phyloP scores from a whole-genome alignment of 2,329 filamentous ascomycete species.

The Pyrenochaeta sp. region DNA sequence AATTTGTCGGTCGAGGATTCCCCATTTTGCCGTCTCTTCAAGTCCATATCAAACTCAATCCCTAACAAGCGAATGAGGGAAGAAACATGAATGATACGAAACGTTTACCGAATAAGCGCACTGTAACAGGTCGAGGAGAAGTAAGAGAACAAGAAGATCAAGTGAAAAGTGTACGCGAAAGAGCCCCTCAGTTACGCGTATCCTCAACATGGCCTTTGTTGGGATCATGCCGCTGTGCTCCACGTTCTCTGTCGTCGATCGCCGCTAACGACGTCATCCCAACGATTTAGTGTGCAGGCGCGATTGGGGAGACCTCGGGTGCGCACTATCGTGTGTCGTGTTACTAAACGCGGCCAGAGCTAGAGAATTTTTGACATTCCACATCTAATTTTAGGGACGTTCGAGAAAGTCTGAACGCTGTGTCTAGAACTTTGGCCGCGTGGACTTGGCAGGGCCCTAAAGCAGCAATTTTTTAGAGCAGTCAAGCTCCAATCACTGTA shows the following conservation, averaged over 20 bases:
- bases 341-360: background rate
- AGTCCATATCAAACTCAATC: slow-evolving; percentile 15
- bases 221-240: slow-evolving; percentile 15
- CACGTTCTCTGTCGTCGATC: slow-evolving; percentile 9
- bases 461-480: background rate
- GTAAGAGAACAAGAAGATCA: slow-evolving; percentile 1
- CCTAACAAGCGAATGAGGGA: slow-evolving; percentile 5
- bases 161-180: background rate
- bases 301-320: background rate
- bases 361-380: background rate
- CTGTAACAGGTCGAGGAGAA: background rate
- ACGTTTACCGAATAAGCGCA: background rate
- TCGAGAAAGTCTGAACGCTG: background rate
- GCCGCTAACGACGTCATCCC: slow-evolving; percentile 21
- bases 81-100: slow-evolving; percentile 1
- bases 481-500: background rate
- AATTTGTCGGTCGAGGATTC: slow-evolving; percentile 44
- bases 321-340: background rate
- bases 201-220: slow-evolving; percentile 20
- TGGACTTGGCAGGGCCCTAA: background rate
- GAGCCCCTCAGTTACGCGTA: slow-evolving; percentile 14
- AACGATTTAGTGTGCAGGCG: background rate
- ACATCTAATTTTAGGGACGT: background rate
- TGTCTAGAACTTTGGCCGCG: background rate
- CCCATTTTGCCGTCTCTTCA: slow-evolving; percentile 17